These are phyloP conservation scores for Calamus simplicifolius DNA, from an alignment of 176 grass and related monocot genomes.

Conservation along the genomic window DNA sequence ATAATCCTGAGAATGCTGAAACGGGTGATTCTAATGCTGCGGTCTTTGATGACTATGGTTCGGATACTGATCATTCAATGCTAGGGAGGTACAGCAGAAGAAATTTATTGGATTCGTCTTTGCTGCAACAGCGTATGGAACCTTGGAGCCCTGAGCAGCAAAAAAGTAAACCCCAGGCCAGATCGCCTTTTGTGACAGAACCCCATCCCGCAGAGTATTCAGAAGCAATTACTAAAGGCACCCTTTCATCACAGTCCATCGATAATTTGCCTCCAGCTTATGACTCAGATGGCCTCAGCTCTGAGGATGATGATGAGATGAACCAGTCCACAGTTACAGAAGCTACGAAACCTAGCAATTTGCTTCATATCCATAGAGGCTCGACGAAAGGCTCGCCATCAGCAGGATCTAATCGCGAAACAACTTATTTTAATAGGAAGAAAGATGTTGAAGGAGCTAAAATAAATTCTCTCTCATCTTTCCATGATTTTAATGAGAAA, in stretches of 20 bases:
- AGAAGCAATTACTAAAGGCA: slow-evolving; percentile 29
- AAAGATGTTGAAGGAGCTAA: slow-evolving; percentile 13
- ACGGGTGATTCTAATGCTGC: slow-evolving; percentile 23
- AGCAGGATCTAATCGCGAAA: slow-evolving; percentile 8
- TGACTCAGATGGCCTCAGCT: slow-evolving; percentile 68
- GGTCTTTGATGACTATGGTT: slow-evolving; percentile 63
- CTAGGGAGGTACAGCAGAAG: not conserved
- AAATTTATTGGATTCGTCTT: slow-evolving; percentile 47
- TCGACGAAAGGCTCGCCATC: not conserved
- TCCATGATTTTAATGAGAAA: slow-evolving; percentile 14
- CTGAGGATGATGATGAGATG: slow-evolving; percentile 42
- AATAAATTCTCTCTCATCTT: slow-evolving; percentile 18
- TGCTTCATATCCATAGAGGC: not conserved
- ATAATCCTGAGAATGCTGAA: slow-evolving; percentile 21
- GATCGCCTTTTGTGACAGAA: slow-evolving; percentile 30
- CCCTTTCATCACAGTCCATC: slow-evolving; percentile 21
- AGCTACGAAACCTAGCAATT: slow-evolving; percentile 21
- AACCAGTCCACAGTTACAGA: slow-evolving; percentile 1
- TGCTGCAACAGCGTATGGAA: slow-evolving; percentile 30
- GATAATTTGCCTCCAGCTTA: slow-evolving; percentile 44
- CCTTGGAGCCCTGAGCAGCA: slow-evolving; percentile 22
- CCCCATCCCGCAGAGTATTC: slow-evolving; percentile 12
- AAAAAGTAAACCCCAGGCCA: slow-evolving; percentile 32
- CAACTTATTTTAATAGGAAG: not conserved
- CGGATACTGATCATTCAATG: slow-evolving; percentile 32